Evolutionary conservation across 228 moss, liverwort and hornwort species (phyloP).

Genomic region (Sphagnum magellanicum): DNA sequence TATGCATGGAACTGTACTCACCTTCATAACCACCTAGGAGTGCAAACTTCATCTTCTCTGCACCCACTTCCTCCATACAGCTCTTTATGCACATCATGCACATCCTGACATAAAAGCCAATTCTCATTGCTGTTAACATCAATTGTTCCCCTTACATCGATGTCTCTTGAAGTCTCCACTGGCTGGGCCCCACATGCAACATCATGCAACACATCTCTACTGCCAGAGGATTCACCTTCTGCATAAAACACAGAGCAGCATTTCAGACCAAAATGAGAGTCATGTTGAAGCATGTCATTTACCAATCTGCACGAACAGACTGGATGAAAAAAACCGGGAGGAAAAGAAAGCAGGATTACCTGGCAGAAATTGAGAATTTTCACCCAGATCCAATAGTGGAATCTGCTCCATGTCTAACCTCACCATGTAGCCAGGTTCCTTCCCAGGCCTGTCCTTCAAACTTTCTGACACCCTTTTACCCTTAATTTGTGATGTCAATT

Average conservation of each 20-base stretch:
- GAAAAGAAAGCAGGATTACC: background rate
- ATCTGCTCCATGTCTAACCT: constrained; percentile 12
- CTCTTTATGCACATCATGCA: constrained; percentile 8
- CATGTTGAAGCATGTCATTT: too few species aligned
- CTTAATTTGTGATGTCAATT: constrained; percentile 30
- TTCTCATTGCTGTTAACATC: constrained; percentile 14
- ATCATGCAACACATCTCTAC: background rate
- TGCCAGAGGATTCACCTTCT: background rate
- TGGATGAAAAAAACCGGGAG: background rate
- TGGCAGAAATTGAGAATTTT: constrained; percentile 7
- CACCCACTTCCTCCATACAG: constrained; percentile 15
- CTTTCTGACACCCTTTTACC: constrained; percentile 21
- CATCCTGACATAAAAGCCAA: constrained; percentile 21
- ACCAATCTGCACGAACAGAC: background rate
- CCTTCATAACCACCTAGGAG: constrained; percentile 33
- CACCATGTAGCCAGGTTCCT: constrained; percentile 13
- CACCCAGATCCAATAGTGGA: constrained; percentile 15
- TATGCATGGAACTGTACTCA: background rate
- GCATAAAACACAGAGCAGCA: background rate
- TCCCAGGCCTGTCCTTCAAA: constrained; percentile 7
- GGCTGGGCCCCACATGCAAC: constrained; percentile 5
- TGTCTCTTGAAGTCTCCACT: constrained; percentile 4
- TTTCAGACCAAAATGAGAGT: too few species aligned
- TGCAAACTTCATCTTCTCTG: constrained; percentile 38
- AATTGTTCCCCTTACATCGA: constrained; percentile 7